Conservation (phyloP, 2,329 filamentous ascomycete species). For the Aspergillus ochraceus region DNA sequence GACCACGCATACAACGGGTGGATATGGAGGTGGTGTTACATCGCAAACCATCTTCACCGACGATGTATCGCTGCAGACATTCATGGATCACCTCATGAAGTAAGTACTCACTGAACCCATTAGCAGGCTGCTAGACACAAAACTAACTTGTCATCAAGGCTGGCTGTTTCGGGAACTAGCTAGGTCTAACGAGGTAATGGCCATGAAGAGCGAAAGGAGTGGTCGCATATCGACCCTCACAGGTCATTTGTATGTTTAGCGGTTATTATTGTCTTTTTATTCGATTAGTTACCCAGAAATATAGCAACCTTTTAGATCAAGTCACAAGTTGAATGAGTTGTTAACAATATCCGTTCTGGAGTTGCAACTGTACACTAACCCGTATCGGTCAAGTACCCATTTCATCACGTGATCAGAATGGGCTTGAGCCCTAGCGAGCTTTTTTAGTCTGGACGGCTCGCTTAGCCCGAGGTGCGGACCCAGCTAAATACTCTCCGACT, state of each 20-base stretch:
- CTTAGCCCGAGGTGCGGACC: conserved; percentile 31
- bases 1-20: conserved; percentile 90
- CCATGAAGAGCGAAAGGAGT: conserved; percentile 34
- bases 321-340: conserved; percentile 16
- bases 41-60: conserved; percentile 99
- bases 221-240: conserved; percentile 28
- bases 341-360: background rate
- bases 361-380: background rate
- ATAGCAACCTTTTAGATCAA: conserved; percentile 31
- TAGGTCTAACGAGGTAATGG: conserved; percentile 37
- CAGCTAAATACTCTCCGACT: conserved; percentile 21
- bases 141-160: conserved; percentile 32
- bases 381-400: background rate
- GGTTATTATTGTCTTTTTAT: conserved; percentile 35
- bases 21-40: conserved; percentile 84
- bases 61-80: conserved; percentile 95
- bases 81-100: conserved; percentile 99
- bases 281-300: conserved; percentile 22
- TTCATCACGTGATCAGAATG: conserved; percentile 18
- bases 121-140: background rate
- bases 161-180: conserved; percentile 53
- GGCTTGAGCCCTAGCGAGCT: conserved; percentile 25
- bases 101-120: conserved; percentile 48
- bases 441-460: conserved; percentile 24
- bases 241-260: conserved; percentile 45